phyloP scores from a whole-genome alignment of 2,329 filamentous ascomycete species.

The Juglanconis sp. region DNA sequence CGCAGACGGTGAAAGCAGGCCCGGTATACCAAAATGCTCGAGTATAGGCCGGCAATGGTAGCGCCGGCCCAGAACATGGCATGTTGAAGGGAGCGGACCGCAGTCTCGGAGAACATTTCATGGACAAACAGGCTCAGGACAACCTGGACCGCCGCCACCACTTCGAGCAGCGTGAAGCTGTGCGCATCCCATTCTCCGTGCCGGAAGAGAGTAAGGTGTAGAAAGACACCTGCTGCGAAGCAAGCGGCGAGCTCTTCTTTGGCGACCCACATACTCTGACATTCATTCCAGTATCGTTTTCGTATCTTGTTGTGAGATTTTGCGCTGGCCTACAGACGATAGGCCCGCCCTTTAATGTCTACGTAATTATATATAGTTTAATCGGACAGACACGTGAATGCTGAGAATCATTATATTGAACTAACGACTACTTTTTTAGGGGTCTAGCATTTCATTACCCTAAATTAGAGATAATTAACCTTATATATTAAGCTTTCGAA shows the following conservation, averaged over 20 bases:
- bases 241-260: conserved; percentile 1
- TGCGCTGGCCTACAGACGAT: too few species aligned
- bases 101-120: neutral
- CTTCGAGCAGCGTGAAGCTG: conserved; percentile 11
- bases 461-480: too few species aligned
- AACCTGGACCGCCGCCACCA: neutral
- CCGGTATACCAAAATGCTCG: conserved; percentile 23
- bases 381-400: too few species aligned
- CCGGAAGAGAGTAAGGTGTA: conserved; percentile 5
- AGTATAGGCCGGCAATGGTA: conserved; percentile 15
- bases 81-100: neutral
- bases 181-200: conserved; percentile 12
- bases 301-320: neutral
- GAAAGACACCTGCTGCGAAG: conserved; percentile 3
- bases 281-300: neutral
- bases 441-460: too few species aligned
- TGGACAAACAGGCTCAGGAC: neutral
- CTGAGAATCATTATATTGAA: too few species aligned
- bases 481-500: too few species aligned
- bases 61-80: neutral
- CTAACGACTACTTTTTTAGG: too few species aligned
- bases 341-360: too few species aligned
- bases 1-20: conserved; percentile 21
- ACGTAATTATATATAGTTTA: too few species aligned
- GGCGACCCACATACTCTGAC: neutral